phyloP scores from a whole-genome alignment of 2,329 filamentous ascomycete species.

The Coleophoma crateriformis region DNA sequence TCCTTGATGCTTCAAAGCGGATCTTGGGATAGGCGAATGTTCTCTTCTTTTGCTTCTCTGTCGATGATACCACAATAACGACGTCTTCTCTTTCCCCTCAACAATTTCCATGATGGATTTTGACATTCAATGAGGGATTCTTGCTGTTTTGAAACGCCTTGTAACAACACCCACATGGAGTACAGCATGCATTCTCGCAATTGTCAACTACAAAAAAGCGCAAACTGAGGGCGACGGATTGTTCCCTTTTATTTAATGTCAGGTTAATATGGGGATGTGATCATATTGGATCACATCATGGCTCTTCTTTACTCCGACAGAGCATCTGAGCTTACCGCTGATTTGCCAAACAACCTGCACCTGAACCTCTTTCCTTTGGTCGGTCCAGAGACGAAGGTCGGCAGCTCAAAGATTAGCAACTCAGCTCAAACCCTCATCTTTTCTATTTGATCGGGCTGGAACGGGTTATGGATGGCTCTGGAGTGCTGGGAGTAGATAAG shows the following conservation, averaged over 20 bases:
- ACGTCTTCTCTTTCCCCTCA: conserved; percentile 7
- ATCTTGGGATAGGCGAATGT: conserved; percentile 5
- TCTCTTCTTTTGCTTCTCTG: conserved; percentile 12
- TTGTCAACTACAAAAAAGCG: conserved; percentile 5
- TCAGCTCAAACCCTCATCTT: neutral
- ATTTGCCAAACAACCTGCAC: neutral
- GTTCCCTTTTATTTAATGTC: conserved; percentile 4
- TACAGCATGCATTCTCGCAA: neutral
- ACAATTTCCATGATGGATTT: neutral
- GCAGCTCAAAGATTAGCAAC: neutral
- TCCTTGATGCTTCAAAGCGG: conserved; percentile 2
- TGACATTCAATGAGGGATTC: neutral
- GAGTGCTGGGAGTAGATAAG: neutral
- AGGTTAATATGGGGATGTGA: conserved; percentile 1
- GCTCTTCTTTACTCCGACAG: neutral
- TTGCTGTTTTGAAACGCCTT: neutral
- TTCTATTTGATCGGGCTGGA: neutral
- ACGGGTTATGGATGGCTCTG: neutral
- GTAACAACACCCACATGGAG: neutral
- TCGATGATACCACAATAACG: conserved; percentile 20
- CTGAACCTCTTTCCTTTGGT: neutral
- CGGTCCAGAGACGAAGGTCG: neutral
- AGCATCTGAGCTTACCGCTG: neutral
- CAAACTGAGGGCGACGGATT: neutral
- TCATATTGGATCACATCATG: neutral